phyloP scores from a whole-genome alignment of 2,329 filamentous ascomycete genomes.

The Ophiocordyceps camponoti-saundersi region DNA sequence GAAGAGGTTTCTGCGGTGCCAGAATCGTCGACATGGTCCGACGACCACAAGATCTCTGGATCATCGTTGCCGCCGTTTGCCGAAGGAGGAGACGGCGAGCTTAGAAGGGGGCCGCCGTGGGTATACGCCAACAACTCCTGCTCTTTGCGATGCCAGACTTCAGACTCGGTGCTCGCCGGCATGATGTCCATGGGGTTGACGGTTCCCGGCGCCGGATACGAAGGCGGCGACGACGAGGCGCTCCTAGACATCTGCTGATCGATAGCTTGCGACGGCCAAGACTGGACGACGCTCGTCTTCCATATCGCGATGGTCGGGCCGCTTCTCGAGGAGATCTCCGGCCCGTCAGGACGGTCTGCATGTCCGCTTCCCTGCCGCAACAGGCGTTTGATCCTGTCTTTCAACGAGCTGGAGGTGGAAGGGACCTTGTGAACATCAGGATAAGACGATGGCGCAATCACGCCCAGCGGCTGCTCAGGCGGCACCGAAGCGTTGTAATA shows the following conservation, averaged over 20 bases:
- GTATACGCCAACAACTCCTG: conserved; percentile 13
- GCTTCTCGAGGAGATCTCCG: background rate
- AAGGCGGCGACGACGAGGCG: conserved; percentile 12
- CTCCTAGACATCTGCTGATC: conserved; percentile 3
- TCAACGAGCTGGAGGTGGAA: conserved; percentile 13
- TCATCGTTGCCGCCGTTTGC: background rate
- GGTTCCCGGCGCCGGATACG: conserved; percentile 24
- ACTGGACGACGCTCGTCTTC: background rate
- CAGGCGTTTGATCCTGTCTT: conserved; percentile 17
- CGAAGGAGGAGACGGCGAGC: background rate
- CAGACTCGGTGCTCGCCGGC: conserved; percentile 22
- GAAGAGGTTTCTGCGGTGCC: background rate
- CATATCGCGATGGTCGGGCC: background rate
- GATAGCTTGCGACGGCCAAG: background rate
- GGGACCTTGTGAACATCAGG: conserved; percentile 1
- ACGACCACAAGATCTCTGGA: background rate
- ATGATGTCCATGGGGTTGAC: conserved; percentile 38
- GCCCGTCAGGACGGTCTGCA: background rate
- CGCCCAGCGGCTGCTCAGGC: conserved; percentile 20
- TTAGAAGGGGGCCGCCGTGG: background rate
- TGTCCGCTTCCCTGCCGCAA: conserved; percentile 16
- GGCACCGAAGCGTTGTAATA: conserved; percentile 24
- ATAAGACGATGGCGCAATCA: conserved; percentile 12
- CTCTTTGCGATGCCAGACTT: conserved; percentile 19
- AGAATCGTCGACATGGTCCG: background rate